Percentiles rank a stretch among this genome's conserved stretches.
Evolutionary conservation across 1,139 yeast species (phyloP).

Genomic region (Debaryomyces coudertii): DNA sequence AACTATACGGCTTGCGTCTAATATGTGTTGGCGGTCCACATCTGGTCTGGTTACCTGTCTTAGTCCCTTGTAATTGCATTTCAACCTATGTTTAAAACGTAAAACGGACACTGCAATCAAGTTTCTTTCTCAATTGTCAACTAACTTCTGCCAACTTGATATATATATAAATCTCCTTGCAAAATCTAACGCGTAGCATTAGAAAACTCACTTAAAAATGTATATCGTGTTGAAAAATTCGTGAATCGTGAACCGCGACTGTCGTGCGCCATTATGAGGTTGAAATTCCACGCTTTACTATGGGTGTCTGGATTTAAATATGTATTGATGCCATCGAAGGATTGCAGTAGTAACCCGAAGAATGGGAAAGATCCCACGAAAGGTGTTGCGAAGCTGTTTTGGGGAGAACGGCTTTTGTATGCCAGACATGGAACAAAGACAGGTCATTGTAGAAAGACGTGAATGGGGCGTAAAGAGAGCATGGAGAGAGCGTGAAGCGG

Average conservation of each 20-base stretch:
- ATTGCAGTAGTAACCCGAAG: constrained; percentile 2
- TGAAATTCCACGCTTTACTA: background rate
- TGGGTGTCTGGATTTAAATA: background rate
- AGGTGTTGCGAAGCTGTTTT: constrained; percentile 1
- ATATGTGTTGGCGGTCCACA: constrained; percentile 52
- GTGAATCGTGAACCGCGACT: constrained; percentile 12
- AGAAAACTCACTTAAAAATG: constrained; percentile 1
- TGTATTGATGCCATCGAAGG: background rate
- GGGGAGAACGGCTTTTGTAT: background rate
- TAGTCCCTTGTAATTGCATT: constrained; percentile 8
- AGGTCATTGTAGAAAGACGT: background rate
- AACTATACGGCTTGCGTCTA: constrained; percentile 41
- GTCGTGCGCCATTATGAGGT: constrained; percentile 4
- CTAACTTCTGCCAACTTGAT: constrained; percentile 3
- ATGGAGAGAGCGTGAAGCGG: background rate
- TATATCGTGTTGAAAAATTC: constrained; percentile 9
- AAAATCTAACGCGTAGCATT: constrained; percentile 10
- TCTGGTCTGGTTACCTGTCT: constrained; percentile 12
- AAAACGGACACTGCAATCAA: constrained; percentile 5
- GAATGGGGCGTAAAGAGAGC: constrained; percentile 1
- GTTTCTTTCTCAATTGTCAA: background rate
- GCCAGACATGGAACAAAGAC: background rate
- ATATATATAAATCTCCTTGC: constrained; percentile 8
- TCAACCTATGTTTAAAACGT: constrained; percentile 7
- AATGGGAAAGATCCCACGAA: background rate